Evolutionary conservation across 768 basidiomycete species (phyloP).

Genomic region (Rhodotorula toruloides): DNA sequence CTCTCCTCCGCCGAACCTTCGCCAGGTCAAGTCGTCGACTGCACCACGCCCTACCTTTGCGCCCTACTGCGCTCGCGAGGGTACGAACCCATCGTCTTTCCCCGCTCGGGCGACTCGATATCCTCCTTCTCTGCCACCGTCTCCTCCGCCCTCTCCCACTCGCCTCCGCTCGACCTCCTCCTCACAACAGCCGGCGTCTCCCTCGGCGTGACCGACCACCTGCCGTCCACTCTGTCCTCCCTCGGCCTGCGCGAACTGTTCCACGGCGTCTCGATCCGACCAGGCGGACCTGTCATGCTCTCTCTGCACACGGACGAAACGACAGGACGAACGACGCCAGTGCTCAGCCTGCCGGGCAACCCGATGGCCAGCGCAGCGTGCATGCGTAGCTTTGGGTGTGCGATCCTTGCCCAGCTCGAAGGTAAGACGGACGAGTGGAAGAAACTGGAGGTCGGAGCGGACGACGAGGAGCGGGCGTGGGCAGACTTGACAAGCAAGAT

Average conservation of each 20-base stretch:
- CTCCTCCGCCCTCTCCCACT: conserved; percentile 3
- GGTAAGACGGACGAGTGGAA: not conserved
- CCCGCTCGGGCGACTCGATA: not conserved
- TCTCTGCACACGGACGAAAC: not conserved
- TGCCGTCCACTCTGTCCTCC: conserved; percentile 1
- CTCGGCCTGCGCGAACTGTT: not conserved
- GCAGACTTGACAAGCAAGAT: not conserved
- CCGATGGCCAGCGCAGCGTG: conserved; percentile 12
- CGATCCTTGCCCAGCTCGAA: not conserved
- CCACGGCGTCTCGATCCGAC: conserved; percentile 10
- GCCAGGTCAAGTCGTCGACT: conserved; percentile 16
- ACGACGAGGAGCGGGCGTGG: not conserved
- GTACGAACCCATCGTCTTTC: conserved; percentile 1
- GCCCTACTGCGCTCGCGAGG: not conserved
- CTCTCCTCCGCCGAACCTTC: not conserved
- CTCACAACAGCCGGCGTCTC: conserved; percentile 13
- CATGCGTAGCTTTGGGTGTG: conserved; percentile 8
- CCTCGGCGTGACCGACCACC: conserved; percentile 12
- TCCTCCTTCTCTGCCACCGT: conserved; percentile 1
- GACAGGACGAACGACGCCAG: not conserved
- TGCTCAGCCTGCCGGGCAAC: conserved; percentile 12
- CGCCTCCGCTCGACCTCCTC: not conserved
- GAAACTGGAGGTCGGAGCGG: not conserved
- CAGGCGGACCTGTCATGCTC: conserved; percentile 10
- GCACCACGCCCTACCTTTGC: conserved; percentile 5